Percentiles rank a stretch among this genome's conserved stretches.
Conservation (phyloP, 139 green algal genomes). For the Microglena sp. region DNA sequence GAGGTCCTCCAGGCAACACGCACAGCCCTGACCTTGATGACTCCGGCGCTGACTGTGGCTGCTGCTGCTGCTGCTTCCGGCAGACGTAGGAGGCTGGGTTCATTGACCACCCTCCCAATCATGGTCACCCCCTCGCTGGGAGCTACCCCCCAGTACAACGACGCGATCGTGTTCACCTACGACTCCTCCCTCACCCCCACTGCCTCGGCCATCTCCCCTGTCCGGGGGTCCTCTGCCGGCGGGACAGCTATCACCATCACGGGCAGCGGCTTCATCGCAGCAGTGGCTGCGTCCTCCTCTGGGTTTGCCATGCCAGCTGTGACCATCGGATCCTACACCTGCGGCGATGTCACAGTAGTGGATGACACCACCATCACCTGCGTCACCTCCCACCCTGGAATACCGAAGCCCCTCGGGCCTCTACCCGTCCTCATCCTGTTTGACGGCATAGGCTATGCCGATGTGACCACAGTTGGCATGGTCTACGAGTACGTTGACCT, state of each 20-base stretch:
- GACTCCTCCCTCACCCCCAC: slow-evolving; percentile 24
- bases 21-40: too few species aligned
- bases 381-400: not conserved
- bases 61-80: too few species aligned
- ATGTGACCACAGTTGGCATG: not conserved
- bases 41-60: too few species aligned
- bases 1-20: too few species aligned
- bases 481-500: slow-evolving; percentile 44
- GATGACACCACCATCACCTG: not conserved
- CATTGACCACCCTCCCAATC: too few species aligned
- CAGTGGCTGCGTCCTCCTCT: too few species aligned
- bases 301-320: not conserved
- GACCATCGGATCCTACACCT: not conserved
- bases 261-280: too few species aligned
- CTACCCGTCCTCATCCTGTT: too few species aligned
- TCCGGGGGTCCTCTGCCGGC: slow-evolving; percentile 38
- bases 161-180: not conserved
- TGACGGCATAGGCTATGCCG: not conserved
- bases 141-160: not conserved
- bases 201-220: slow-evolving; percentile 18
- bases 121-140: too few species aligned
- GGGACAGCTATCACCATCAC: slow-evolving; percentile 4
- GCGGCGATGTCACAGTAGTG: not conserved
- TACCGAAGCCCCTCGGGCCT: too few species aligned
- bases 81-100: too few species aligned